A percentile compares a stretch with the other conserved stretches of the same genome.
These are phyloP conservation scores for Candida ipomoeae DNA, from an alignment of 805 yeast genomes.

Conservation along the genomic window DNA sequence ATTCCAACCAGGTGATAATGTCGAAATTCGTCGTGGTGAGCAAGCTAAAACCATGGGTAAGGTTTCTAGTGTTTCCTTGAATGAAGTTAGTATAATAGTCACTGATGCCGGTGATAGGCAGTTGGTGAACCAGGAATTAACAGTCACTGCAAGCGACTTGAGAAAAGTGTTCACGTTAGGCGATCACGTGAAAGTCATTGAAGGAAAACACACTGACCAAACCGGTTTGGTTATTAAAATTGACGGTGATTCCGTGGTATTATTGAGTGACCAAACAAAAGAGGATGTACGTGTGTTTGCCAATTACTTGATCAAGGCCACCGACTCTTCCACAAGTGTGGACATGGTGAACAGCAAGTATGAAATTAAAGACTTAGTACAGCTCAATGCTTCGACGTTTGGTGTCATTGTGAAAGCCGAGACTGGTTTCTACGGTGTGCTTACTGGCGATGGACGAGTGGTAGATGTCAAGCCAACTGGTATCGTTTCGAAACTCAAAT, in stretches of 20 bases:
- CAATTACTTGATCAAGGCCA: slow-evolving; percentile 82
- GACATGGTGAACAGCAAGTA: slow-evolving; percentile 72
- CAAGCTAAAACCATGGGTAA: slow-evolving; percentile 85
- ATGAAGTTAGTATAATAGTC: slow-evolving; percentile 48
- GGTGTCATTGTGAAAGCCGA: slow-evolving; percentile 91
- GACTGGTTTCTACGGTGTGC: slow-evolving; percentile 74
- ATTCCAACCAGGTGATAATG: slow-evolving; percentile 92
- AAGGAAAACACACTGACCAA: slow-evolving; percentile 89
- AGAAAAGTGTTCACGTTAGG: slow-evolving; percentile 86
- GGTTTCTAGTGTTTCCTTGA: slow-evolving; percentile 60
- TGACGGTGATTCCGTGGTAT: slow-evolving; percentile 79
- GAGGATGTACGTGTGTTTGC: slow-evolving; percentile 91
- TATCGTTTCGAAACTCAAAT: slow-evolving; percentile 72
- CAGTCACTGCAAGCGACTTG: slow-evolving; percentile 75
- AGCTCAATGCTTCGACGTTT: slow-evolving; percentile 76
- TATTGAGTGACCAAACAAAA: slow-evolving; percentile 83
- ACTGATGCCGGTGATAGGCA: slow-evolving; percentile 55
- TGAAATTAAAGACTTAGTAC: slow-evolving; percentile 86
- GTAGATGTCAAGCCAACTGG: slow-evolving; percentile 71
- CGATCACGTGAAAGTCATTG: slow-evolving; percentile 90
- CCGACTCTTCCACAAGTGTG: slow-evolving; percentile 62
- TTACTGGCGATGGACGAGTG: slow-evolving; percentile 78
- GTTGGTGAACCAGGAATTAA: slow-evolving; percentile 56
- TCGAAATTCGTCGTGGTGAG: slow-evolving; percentile 89
- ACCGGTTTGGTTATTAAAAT: slow-evolving; percentile 90